Evolutionary conservation across 1,284 basidiomycete genomes (phyloP), one percentile per base, ranked within the genome.

Genomic region (Ceratobasidium sp.): DNA sequence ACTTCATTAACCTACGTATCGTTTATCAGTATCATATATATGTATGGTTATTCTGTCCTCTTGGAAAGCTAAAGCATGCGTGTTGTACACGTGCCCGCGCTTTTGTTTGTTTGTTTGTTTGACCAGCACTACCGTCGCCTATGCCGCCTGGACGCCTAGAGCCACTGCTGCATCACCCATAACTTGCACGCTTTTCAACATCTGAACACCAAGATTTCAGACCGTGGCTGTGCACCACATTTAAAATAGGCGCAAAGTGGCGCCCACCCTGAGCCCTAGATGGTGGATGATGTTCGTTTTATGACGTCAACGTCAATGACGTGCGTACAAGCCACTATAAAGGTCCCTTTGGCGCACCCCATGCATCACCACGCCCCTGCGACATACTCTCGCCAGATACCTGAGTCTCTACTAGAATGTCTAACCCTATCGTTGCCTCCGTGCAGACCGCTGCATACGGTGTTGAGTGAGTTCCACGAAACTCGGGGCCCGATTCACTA

Each of bases 1-100:
- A 16, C 25, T 42, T 59, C 18, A 25, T 25, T 59, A 23, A 25
- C 23, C 38, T n/a, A 33, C 18, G 18, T 62, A 62, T 62, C 60
- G 42, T 48, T 62, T 62, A 62, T 62, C 60, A 62, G 18, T 62
- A 62, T 62, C 25, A 11, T 62, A 62, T 62, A 48, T 62, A 62
- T 62, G 60, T 62, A 62, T 62, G 42, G n/a, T 44, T 33, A 5
- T 38, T 6, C 21, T 11, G n/a, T 38, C 6, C 14, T 18, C 7
- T 23, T 16, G 18, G 54, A 54, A 54, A 33, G 9, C 18, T 33
- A 18, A 44, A 44, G 16, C 33, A 21, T 18, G n/a, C 16, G 8
- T 38, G 40, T 48, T 44, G 28, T 16, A 25, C 54, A 33, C 30
- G 56, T 42, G 36, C 42, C 46, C 46, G 46, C 46, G 21, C 46